phyloP scores from a whole-genome alignment of 208 protist genomes.

The Crithidia bombi region DNA sequence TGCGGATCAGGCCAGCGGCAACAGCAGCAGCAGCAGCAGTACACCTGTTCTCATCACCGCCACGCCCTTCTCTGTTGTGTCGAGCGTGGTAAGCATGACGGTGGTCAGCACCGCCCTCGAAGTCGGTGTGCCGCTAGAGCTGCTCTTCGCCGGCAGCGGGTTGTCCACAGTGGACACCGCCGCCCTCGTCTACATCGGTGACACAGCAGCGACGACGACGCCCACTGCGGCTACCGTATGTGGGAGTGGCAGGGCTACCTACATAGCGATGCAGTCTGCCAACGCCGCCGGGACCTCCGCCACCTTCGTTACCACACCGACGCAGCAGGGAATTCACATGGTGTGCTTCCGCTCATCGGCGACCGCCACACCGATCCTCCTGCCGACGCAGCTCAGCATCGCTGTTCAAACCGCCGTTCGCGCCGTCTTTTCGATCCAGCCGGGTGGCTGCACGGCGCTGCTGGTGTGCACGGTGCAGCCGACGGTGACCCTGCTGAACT shows the following conservation, averaged over 20 bases:
- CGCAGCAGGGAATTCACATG: conserved; percentile 51
- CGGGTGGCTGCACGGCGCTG: conserved; percentile 45
- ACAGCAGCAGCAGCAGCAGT: conserved; percentile 16
- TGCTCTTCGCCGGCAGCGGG: conserved; percentile 63
- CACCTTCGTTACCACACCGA: conserved; percentile 56
- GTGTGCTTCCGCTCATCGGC: conserved; percentile 58
- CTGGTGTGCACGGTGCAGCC: conserved; percentile 67
- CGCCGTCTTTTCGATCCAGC: conserved; percentile 59
- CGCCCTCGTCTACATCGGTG: conserved; percentile 54
- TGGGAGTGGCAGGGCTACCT: conserved; percentile 26
- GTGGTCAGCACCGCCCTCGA: conserved; percentile 47
- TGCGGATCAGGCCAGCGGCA: conserved; percentile 1
- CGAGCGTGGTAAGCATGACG: conserved; percentile 47
- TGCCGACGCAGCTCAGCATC: conserved; percentile 45
- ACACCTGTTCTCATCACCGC: conserved; percentile 44
- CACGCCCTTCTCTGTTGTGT: conserved; percentile 61
- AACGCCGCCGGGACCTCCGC: conserved; percentile 49
- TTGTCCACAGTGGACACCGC: conserved; percentile 50
- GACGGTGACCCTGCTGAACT: conserved; percentile 55
- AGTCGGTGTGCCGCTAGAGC: conserved; percentile 45
- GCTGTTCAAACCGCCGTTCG: conserved; percentile 41
- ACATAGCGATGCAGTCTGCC: conserved; percentile 41
- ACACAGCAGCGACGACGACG: conserved; percentile 2
- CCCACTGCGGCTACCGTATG: conserved; percentile 46
- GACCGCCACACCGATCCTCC: conserved; percentile 27